Evolutionary conservation across 2,329 filamentous ascomycete species (phyloP).

Genomic region (Tolypocladium cylindrosporum): DNA sequence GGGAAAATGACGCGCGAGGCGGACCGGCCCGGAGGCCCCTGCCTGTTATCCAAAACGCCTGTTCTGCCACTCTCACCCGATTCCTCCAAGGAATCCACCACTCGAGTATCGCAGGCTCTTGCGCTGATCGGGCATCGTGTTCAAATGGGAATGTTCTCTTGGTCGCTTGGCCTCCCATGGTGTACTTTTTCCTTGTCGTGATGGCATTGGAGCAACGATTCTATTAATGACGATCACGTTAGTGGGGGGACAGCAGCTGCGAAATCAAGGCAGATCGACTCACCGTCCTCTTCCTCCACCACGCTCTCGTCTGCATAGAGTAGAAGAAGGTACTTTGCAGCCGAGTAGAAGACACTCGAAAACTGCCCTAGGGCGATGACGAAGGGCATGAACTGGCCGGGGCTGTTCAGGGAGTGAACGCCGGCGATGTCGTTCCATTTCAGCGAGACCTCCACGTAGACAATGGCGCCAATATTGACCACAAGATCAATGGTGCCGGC

Average conservation of each 20-base stretch:
- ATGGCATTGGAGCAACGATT: neutral
- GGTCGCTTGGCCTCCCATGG: neutral
- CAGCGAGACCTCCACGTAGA: constrained; percentile 13
- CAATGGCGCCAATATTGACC: constrained; percentile 13
- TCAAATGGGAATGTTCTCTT: neutral
- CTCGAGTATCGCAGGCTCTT: neutral
- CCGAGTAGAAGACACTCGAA: constrained; percentile 10
- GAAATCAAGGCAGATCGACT: neutral
- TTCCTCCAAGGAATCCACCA: no score
- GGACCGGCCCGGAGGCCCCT: no score
- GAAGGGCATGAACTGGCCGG: constrained; percentile 17
- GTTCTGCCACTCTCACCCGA: neutral
- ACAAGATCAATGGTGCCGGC: constrained; percentile 6
- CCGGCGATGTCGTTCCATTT: constrained; percentile 12
- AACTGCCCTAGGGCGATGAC: constrained; percentile 13
- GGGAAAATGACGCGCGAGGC: neutral
- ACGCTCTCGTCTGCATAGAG: neutral
- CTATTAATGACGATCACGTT: neutral
- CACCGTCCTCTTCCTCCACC: constrained; percentile 1
- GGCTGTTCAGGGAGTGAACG: constrained; percentile 9
- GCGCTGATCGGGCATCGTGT: no score
- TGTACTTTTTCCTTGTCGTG: neutral
- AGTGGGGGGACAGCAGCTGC: neutral
- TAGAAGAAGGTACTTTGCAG: constrained; percentile 2
- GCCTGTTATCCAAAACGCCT: no score